A percentile compares a stretch with the other conserved stretches of the same genome.
phyloP scores from a whole-genome alignment of 2,329 filamentous ascomycete species.

The Aspergillus versicolor region DNA sequence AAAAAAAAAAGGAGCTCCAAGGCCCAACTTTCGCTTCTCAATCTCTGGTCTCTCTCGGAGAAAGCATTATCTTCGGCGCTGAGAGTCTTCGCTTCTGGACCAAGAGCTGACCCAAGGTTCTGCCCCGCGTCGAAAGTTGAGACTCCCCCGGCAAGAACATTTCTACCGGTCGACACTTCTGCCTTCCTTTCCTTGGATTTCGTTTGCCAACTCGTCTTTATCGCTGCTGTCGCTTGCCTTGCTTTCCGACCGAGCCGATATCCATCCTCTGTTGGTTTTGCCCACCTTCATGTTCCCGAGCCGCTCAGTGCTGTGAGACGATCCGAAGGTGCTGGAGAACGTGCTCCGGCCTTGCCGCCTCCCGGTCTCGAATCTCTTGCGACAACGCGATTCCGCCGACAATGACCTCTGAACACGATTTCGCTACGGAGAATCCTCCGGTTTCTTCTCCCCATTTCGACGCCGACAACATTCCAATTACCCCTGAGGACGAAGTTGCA shows the following conservation, averaged over 20 bases:
- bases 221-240: neutral
- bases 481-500: slow-evolving; percentile 22
- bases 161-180: neutral
- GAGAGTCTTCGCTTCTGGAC: neutral
- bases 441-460: slow-evolving; percentile 21
- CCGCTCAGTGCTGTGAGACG: slow-evolving; percentile 4
- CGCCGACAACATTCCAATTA: slow-evolving; percentile 20
- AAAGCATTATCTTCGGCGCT: slow-evolving; percentile 1
- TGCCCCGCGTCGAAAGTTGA: slow-evolving; percentile 16
- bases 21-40: neutral
- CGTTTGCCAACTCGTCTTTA: neutral
- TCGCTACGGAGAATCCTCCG: slow-evolving; percentile 21
- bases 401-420: slow-evolving; percentile 24
- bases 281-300: slow-evolving; percentile 5
- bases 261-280: neutral
- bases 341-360: slow-evolving; percentile 5
- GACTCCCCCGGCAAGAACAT: neutral
- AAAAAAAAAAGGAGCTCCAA: neutral
- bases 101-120: slow-evolving; percentile 11
- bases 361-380: neutral
- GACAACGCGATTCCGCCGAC: slow-evolving; percentile 2
- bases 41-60: neutral
- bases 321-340: slow-evolving; percentile 13
- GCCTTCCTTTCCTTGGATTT: neutral
- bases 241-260: slow-evolving; percentile 6